Evolutionary conservation across 225 moss, liverwort and hornwort species (phyloP), one percentile per base, ranked within the genome.

Genomic region (Polytrichum commune): DNA sequence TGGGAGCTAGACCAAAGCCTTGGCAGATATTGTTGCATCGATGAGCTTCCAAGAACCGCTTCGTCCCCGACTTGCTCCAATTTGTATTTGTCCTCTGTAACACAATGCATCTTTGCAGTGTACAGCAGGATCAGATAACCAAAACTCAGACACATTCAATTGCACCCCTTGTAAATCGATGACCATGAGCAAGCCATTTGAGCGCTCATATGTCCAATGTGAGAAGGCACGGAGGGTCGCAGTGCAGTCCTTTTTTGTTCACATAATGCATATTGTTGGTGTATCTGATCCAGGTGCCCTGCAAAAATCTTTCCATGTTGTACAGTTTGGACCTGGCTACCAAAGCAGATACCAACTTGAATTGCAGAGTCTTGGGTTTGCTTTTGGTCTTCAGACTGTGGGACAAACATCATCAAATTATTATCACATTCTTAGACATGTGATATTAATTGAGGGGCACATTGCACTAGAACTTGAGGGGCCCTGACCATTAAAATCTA

Each of bases 201-300:
- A 88, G 27, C 78, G 82, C 23, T 88, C 77, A 26, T 85, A 76
- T 10, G 88, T 88, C 88, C 88, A 88, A 72, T 88, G 82, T 2
- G 80, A 75, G 62, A 85, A 88, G 13, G 85, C 88, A 73, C 85
- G 88, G 30, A 88, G 55, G 16, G 85, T 88, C 0, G 85, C 88
- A 60, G 82, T 75, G 26, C 83, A 88, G 19, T 88, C 88, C 13
- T 82, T 77, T 77, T 3, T 80, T 85, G 70, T 88, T 88, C 1
- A 88, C 85, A 55, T 82, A 85, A 18, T 80, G 76, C 23, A 79
- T 73, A 61, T 88, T 88, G 75, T 84, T 84, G 29, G 79, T 77
- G 66, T 80, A 82, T 33, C 79, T 73, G 53, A 88, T 88, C 85
- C 88, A 88, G 8, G 82, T 81, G 8, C 85, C 88, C 66, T 80